A percentile compares a stretch with the other conserved stretches of the same genome.
These are phyloP conservation scores for Boletus insuetus DNA, from an alignment of 768 basidiomycete genomes.

Conservation along the genomic window DNA sequence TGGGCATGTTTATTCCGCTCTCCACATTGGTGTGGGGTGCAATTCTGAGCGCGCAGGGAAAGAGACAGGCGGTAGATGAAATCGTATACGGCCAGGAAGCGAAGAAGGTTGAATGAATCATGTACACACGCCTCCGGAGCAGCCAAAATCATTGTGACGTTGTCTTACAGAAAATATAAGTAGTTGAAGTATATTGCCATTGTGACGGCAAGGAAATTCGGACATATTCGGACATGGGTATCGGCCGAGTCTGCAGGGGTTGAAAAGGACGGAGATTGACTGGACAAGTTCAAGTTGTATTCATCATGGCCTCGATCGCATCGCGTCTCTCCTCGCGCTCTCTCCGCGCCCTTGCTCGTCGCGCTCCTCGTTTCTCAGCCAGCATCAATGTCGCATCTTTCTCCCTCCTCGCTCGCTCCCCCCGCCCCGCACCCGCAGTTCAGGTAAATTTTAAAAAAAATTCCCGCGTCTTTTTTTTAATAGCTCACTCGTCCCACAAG, in stretches of 20 bases:
- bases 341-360: slow-evolving; percentile 65
- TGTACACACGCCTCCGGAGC: too few species aligned
- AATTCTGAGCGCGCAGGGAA: slow-evolving; percentile 37
- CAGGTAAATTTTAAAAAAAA: slow-evolving; percentile 35
- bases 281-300: slow-evolving; percentile 25
- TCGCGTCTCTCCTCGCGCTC: slow-evolving; percentile 59
- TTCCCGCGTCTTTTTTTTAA: neutral
- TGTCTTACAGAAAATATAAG: too few species aligned
- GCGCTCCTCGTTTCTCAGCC: slow-evolving; percentile 49
- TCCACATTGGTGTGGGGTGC: slow-evolving; percentile 45
- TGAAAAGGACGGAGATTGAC: slow-evolving; percentile 9
- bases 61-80: slow-evolving; percentile 37
- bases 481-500: slow-evolving; percentile 24
- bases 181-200: too few species aligned
- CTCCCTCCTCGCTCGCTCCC: slow-evolving; percentile 60
- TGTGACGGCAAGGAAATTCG: neutral
- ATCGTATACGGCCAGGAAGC: slow-evolving; percentile 41
- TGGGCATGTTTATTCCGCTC: slow-evolving; percentile 72
- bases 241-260: slow-evolving; percentile 14
- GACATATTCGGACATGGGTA: slow-evolving; percentile 4
- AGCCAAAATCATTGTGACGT: too few species aligned
- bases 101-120: slow-evolving; percentile 22
- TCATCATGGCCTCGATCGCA: slow-evolving; percentile 49
- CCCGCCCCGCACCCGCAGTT: slow-evolving; percentile 17
- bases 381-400: slow-evolving; percentile 51